Percentiles rank a stretch among this genome's conserved stretches.
phyloP scores from a whole-genome alignment of 768 basidiomycete genomes.

The Lactarius pseudohatsudake region DNA sequence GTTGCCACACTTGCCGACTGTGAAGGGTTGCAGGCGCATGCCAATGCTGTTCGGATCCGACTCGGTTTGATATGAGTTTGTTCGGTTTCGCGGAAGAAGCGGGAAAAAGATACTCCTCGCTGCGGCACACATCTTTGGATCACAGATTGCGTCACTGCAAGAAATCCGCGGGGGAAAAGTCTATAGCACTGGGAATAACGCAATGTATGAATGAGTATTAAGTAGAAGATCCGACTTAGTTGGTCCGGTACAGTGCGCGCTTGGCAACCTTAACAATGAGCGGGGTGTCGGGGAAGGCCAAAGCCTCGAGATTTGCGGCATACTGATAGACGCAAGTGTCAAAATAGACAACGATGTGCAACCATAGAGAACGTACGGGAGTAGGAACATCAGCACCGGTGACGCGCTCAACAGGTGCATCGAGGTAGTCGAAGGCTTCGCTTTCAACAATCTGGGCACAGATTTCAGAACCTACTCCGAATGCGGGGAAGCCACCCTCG shows the following conservation, averaged over 20 bases:
- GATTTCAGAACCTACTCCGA: constrained; percentile 98
- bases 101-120: background rate
- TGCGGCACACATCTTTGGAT: background rate
- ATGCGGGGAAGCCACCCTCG: constrained; percentile 98
- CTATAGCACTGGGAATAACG: constrained; percentile 29
- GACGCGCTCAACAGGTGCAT: constrained; percentile 96
- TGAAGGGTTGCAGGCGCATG: constrained; percentile 93
- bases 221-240: constrained; percentile 45
- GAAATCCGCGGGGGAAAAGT: constrained; percentile 13
- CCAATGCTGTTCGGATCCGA: constrained; percentile 91
- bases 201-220: constrained; percentile 23
- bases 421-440: constrained; percentile 97
- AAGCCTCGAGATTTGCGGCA: constrained; percentile 81
- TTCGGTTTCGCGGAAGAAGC: background rate
- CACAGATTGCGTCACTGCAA: background rate
- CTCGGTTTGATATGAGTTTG: constrained; percentile 36
- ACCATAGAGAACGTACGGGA: constrained; percentile 59
- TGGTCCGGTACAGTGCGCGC: constrained; percentile 87
- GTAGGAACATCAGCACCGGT: constrained; percentile 98
- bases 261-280: constrained; percentile 93
- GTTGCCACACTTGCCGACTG: constrained; percentile 91
- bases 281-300: constrained; percentile 92
- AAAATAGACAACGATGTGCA: constrained; percentile 19
- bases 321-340: constrained; percentile 52
- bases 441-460: constrained; percentile 97